A percentile compares a stretch with the other conserved stretches of the same genome.
phyloP scores from a whole-genome alignment of 371 early-diverging fungal genomes.

The Mortierella sp. region DNA sequence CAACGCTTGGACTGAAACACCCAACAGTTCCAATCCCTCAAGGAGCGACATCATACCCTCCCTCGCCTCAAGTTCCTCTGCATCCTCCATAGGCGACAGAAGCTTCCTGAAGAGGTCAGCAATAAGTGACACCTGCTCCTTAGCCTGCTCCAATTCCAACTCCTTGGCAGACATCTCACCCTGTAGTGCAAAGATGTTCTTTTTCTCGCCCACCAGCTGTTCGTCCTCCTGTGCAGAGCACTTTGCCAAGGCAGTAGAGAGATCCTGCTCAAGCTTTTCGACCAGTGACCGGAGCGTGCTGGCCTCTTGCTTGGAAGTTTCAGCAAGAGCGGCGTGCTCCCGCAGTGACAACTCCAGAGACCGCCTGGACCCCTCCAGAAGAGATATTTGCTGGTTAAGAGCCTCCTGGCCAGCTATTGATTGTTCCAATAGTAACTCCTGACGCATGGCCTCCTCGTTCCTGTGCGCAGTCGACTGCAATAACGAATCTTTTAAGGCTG shows the following conservation, averaged over 20 bases:
- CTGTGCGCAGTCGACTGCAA: neutral
- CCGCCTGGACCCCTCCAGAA: neutral
- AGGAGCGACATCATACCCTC: slow-evolving; percentile 18
- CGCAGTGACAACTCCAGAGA: neutral
- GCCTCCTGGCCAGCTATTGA: neutral
- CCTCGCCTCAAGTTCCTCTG: slow-evolving; percentile 14
- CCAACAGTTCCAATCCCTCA: slow-evolving; percentile 18
- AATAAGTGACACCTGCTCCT: slow-evolving; percentile 17
- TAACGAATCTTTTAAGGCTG: neutral
- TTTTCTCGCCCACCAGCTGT: neutral
- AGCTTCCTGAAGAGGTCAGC: slow-evolving; percentile 25
- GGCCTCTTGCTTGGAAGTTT: neutral
- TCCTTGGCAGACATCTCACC: neutral
- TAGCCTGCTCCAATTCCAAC: slow-evolving; percentile 5
- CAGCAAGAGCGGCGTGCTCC: neutral
- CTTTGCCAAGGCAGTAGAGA: neutral
- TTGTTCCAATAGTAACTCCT: neutral
- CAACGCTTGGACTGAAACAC: slow-evolving; percentile 13
- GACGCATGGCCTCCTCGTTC: neutral
- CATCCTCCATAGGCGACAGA: slow-evolving; percentile 12
- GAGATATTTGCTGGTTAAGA: neutral
- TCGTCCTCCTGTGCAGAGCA: neutral
- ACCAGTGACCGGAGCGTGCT: neutral
- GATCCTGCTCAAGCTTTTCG: slow-evolving; percentile 16
- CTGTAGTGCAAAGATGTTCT: neutral